Percentiles rank a stretch among this genome's conserved stretches.
phyloP scores from a whole-genome alignment of 139 green algal genomes.

The Pseudopediastrum boryanum region DNA sequence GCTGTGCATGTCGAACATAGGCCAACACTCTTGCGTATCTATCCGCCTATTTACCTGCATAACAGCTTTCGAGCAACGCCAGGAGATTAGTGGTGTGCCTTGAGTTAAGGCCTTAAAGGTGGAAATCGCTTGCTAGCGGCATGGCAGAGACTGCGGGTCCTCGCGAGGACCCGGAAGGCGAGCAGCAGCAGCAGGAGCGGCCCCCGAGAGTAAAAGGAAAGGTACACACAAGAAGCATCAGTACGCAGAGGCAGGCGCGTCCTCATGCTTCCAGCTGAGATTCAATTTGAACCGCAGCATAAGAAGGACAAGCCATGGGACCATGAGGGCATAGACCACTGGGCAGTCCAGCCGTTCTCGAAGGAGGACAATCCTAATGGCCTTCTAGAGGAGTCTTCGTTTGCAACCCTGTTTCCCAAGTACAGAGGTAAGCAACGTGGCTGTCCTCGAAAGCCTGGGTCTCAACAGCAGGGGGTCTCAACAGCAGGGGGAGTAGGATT shows the following conservation, averaged over 20 bases:
- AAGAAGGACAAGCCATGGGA: constrained; percentile 95
- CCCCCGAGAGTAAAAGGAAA: constrained; percentile 35
- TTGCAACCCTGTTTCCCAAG: constrained; percentile 97
- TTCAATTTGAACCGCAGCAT: constrained; percentile 57
- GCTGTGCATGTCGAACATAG: too few species aligned
- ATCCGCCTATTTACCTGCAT: too few species aligned
- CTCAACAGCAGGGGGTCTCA: too few species aligned
- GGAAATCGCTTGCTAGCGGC: too few species aligned
- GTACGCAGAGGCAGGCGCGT: neutral
- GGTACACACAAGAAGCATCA: neutral
- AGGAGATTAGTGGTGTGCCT: too few species aligned
- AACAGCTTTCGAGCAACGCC: too few species aligned
- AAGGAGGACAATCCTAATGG: constrained; percentile 92
- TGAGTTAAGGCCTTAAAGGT: too few species aligned
- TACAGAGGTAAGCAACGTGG: constrained; percentile 79
- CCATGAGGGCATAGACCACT: constrained; percentile 96
- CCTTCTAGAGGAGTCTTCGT: constrained; percentile 96
- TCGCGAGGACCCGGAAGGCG: neutral
- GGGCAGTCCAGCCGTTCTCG: constrained; percentile 77
- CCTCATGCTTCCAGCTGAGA: neutral
- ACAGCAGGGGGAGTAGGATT: too few species aligned
- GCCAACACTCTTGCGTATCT: too few species aligned
- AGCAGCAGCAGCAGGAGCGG: neutral
- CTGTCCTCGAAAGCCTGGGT: too few species aligned
- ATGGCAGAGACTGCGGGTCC: neutral